Base-by-base conservation (phyloP, 148 eudicot genomes). In the Rhododendron simsii region DNA sequence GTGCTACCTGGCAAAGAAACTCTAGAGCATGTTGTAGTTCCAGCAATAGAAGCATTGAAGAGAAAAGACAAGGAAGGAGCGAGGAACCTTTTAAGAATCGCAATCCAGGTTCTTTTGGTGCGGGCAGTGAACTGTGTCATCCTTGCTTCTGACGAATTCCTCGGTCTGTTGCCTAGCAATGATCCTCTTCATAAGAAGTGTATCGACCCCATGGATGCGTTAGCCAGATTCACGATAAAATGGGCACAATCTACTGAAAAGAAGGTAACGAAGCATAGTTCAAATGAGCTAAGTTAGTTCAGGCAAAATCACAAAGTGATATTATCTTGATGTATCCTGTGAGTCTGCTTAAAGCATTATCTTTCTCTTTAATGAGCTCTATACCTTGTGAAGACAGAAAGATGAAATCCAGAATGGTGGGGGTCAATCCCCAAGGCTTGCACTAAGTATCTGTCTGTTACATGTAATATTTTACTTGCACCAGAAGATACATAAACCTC, bases 101-200 rank as follows among this genome's bases (percentile, higher is more conserved):
- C 94, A 0, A 86, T 94, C 48, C 95, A 92, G 67, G 47, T 89
- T 51, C 95, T 94, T 80, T 81, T 93, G 50, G 91, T 94, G 35
- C 89, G 91, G 81, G 94, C 89, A 39, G 96, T 88, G 53, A 94
- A 94, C 80, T 80, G 59, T 20, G 91, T 94, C 61, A 89, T 94
- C 71, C 87, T 94, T 84, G 94, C 94, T 48, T 90, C 91, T 12
- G 95, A 94, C 82, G 94, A 94, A 55, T 33, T 94, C 28, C 92
- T 87, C 7, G 85, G 90, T 82, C 81, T 94, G 53, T 86, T 93
- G 86, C 94, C 96, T 7, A 67, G 80, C 0, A 89, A 91, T 28
- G 96, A 94, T 83, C 96, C 96, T 65, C 95, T 93, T 84, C 84
- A 82, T 13, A 93, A 88, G 87, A 92, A 88, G 85, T 94, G 95